Percentiles rank a stretch among this genome's conserved stretches.
Conservation (phyloP, 2,329 filamentous ascomycete genomes). For the Pyrenochaeta sp. region DNA sequence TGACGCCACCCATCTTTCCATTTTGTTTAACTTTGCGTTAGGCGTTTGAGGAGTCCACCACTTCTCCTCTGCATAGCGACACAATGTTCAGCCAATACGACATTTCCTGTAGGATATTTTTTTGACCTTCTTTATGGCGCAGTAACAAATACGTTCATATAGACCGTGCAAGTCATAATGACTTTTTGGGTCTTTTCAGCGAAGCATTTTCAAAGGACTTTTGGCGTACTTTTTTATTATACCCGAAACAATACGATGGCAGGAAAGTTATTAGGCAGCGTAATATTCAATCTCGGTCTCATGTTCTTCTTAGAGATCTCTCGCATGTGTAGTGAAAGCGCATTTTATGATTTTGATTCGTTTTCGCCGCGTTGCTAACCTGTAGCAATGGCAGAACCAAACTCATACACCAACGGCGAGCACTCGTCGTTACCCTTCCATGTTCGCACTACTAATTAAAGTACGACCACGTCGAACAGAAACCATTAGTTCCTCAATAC, state of each 20-base stretch:
- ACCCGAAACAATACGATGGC: background rate
- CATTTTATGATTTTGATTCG: too few species aligned
- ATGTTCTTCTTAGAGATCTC: too few species aligned
- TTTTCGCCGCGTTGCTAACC: too few species aligned
- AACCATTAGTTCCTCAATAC: too few species aligned
- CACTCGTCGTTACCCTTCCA: too few species aligned
- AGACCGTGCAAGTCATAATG: background rate
- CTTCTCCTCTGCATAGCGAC: background rate
- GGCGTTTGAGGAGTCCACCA: background rate
- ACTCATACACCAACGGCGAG: too few species aligned
- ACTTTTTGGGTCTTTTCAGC: background rate
- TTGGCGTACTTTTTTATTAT: background rate
- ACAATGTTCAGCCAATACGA: background rate
- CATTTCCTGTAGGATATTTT: background rate
- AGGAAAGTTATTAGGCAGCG: background rate
- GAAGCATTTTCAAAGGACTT: background rate
- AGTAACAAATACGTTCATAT: background rate
- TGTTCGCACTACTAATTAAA: too few species aligned
- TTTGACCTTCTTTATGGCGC: background rate
- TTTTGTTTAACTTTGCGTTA: background rate
- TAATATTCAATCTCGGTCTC: background rate
- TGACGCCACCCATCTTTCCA: background rate
- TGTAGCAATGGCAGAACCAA: too few species aligned
- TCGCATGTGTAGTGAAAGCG: too few species aligned
- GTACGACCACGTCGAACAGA: too few species aligned